Base-by-base conservation (phyloP, 345 rosid species). In the Arabidopsis suecica region DNA sequence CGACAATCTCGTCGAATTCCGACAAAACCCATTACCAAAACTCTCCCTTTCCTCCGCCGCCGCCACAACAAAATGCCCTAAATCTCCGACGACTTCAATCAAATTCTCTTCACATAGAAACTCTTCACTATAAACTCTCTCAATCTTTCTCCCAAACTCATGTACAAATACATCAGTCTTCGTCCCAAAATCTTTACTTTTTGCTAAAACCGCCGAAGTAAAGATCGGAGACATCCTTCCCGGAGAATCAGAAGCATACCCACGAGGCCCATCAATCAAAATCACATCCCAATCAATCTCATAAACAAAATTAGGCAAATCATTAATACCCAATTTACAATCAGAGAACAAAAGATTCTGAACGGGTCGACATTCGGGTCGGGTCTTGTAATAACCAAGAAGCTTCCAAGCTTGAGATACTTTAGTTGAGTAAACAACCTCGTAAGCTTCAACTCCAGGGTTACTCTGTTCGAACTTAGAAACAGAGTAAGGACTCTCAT, bases 191-290 rank as follows among this genome's bases (percentile, higher is more conserved):
- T 37, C 69, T 82, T 80, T 83, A 78, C 93, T 91, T 79, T 86
- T 85, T 5, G 95, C 91, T 77, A 91, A 53, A 54, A 94, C 98
- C 22, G 84, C 89, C 42, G 97, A 82, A 20, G 96, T 91, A 72
- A 87, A 94, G 28, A 94, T 87, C 50, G 96, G 83, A 25, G 98
- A 77, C 98, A 94, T 90, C 69, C 98, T 72, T 51, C 97, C 98
- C 1, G 96, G 95, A 1, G 93, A 85, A 5, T 76, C 83, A 14
- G 62, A 61, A 18, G 56, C 80, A 72, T 85, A 87, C 30, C 95
- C 98, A 42, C 88, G 82, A 0, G 97, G 97, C 6, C 97, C 97
- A 49, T 94, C 97, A 28, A 94, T 70, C 56, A 94, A 55, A 61
- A 91, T 88, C 65, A 86, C 85, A 72, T 94, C 97, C 97, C 98